Base-by-base conservation (phyloP, 2,329 filamentous ascomycete species). In the Hymenoscyphus linearis region DNA sequence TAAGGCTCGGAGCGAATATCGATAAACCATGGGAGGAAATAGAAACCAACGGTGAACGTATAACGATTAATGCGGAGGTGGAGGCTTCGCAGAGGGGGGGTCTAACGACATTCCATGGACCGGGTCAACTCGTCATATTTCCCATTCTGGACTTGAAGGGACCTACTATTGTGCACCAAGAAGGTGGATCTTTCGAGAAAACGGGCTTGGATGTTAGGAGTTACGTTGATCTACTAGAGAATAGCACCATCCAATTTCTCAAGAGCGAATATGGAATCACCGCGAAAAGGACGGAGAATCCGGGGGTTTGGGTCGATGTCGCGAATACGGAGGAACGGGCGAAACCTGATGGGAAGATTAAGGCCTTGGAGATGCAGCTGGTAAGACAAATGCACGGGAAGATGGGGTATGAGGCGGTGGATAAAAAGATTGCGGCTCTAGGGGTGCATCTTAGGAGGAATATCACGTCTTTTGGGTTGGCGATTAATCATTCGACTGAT, bases 81-180 rank as follows among this genome's bases (percentile, higher is more conserved):
- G 73, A 79, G 3, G 73, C 74, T 9, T 72, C 77, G 13, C 74
- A 76, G n/a, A 86, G 95, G 59, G 95, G 95, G 64, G 95, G 95
- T 0, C 86, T 96, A 66, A 93, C 91, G 0, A 98, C 95, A 2
- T 98, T 96, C 77, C 95, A 99, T 73, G 95, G 93, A 0, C 95
- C 93, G 0, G 93, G 93, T 0, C 95, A 99, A 74, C 77, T 96
- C 55, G 90, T 97, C 37, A 85, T 93, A n/a, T 99, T 96, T 79
- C 91, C 93, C 2, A 85, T 97, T 57, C 74, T 96, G n/a, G 91
- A 96, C 74, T 81, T 98, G 60, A 85, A 84, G 12, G 2, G 12
- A 50, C 0, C 18, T 1, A 18, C 47, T 0, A 26, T 47, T 27
- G 6, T 22, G 34, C 40, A 53, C 14, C 13, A 6, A n/a, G 14